These are phyloP conservation scores for Neoarthrinium moseri DNA, from an alignment of 2,329 filamentous ascomycete genomes.

Conservation along the genomic window DNA sequence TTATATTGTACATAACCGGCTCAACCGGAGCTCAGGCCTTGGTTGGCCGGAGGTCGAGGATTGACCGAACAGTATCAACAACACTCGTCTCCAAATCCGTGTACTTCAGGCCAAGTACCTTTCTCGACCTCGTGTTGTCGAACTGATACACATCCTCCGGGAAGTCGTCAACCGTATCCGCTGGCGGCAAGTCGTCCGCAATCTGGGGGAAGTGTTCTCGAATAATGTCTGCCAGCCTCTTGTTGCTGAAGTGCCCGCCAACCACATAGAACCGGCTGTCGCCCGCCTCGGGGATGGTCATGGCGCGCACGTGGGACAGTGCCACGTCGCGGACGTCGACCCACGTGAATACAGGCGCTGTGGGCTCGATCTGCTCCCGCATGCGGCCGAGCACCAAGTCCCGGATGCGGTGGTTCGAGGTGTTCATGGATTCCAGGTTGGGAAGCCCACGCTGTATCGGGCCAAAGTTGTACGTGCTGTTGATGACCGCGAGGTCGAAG, in stretches of 20 bases:
- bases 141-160: slow-evolving; percentile 50
- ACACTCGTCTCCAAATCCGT: slow-evolving; percentile 57
- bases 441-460: slow-evolving; percentile 64
- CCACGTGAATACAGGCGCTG: slow-evolving; percentile 55
- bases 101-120: slow-evolving; percentile 61
- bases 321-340: slow-evolving; percentile 63
- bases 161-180: slow-evolving; percentile 37
- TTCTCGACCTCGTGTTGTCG: slow-evolving; percentile 53
- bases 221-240: slow-evolving; percentile 55
- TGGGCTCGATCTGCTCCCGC: slow-evolving; percentile 56
- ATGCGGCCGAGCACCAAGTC: slow-evolving; percentile 62
- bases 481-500: slow-evolving; percentile 62
- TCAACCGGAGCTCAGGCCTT: background rate
- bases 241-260: slow-evolving; percentile 60
- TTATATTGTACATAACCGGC: background rate
- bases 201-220: slow-evolving; percentile 54
- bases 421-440: slow-evolving; percentile 65
- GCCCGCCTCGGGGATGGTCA: slow-evolving; percentile 55
- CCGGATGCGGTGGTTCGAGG: slow-evolving; percentile 67
- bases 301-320: slow-evolving; percentile 59
- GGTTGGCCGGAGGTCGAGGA: slow-evolving; percentile 22
- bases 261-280: slow-evolving; percentile 64
- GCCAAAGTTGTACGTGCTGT: slow-evolving; percentile 62
- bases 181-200: slow-evolving; percentile 42
- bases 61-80: slow-evolving; percentile 53